These are phyloP conservation scores for Lactuca sativa DNA, from an alignment of 129 eudicot species.

Conservation along the genomic window DNA sequence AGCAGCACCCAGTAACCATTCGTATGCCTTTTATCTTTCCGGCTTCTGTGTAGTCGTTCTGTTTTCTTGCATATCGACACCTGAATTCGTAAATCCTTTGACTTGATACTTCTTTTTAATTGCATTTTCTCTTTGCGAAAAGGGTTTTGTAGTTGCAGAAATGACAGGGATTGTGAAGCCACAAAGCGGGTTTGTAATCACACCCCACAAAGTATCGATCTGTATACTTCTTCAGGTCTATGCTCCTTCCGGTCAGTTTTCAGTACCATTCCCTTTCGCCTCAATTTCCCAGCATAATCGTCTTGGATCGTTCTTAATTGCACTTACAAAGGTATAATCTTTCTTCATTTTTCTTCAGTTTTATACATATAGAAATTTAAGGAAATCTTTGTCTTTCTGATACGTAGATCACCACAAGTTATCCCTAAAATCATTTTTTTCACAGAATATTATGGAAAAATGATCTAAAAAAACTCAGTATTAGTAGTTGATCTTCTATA, in stretches of 20 bases:
- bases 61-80: background rate
- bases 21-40: background rate
- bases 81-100: background rate
- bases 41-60: background rate
- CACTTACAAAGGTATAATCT: conserved; percentile 55
- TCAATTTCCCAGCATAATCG: conserved; percentile 85
- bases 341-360: background rate
- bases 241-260: conserved; percentile 70
- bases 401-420: conserved; percentile 11
- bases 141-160: conserved; percentile 17
- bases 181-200: conserved; percentile 51
- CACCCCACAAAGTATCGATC: conserved; percentile 86
- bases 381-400: background rate
- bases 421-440: background rate
- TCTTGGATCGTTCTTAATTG: conserved; percentile 59
- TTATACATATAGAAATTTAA: conserved; percentile 1
- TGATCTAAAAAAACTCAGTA: conserved; percentile 1
- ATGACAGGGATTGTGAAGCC: conserved; percentile 70
- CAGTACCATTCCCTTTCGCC: conserved; percentile 72
- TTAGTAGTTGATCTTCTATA: background rate
- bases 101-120: conserved; percentile 4
- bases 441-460: background rate
- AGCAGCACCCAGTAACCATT: background rate
- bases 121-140: background rate
- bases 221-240: conserved; percentile 70